Conservation (phyloP, 257 asterid genomes). For the Ehretia macrophylla region DNA sequence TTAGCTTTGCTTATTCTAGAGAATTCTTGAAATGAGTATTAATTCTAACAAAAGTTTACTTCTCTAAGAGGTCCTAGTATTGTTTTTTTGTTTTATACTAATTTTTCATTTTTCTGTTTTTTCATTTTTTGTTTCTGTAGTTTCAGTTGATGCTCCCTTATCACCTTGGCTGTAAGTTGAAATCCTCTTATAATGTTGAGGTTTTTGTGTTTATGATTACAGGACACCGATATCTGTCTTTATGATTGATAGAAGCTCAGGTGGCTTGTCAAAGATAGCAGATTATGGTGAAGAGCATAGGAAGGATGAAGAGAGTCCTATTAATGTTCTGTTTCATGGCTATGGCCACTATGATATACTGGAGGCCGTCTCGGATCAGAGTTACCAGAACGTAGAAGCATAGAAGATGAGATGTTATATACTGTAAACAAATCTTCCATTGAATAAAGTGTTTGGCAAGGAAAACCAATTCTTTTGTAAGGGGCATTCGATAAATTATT, state of each 20-base stretch:
- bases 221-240: conserved; percentile 74
- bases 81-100: too few species aligned
- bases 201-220: conserved; percentile 14
- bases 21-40: too few species aligned
- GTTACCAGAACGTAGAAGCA: conserved; percentile 19
- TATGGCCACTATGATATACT: conserved; percentile 90
- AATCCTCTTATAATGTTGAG: neutral
- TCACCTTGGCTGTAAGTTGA: too few species aligned
- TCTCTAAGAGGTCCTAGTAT: too few species aligned
- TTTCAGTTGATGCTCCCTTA: too few species aligned
- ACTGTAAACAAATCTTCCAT: conserved; percentile 6
- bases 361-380: conserved; percentile 31
- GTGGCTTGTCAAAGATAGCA: conserved; percentile 49
- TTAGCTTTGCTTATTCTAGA: too few species aligned
- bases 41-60: too few species aligned
- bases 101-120: too few species aligned
- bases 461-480: conserved; percentile 4
- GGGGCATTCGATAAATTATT: neutral
- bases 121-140: too few species aligned
- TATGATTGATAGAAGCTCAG: conserved; percentile 51
- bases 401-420: conserved; percentile 10
- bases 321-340: conserved; percentile 68
- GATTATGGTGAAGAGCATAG: conserved; percentile 67
- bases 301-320: conserved; percentile 37
- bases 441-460: conserved; percentile 15